A percentile compares a stretch with the other conserved stretches of the same genome.
These are phyloP conservation scores for Plasmodium fragile DNA, from an alignment of 169 alveolate genomes.

Conservation along the genomic window DNA sequence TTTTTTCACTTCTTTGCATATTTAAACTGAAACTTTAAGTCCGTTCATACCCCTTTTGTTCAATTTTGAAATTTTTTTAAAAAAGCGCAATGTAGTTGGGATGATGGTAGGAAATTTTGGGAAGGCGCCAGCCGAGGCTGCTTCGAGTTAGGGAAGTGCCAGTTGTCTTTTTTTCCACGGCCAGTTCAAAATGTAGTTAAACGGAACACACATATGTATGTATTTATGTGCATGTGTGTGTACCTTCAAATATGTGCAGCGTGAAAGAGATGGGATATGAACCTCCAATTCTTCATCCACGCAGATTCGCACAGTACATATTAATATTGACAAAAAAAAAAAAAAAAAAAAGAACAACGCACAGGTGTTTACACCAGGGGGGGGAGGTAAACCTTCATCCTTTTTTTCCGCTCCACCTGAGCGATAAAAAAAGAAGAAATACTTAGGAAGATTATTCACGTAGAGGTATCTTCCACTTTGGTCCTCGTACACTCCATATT, in stretches of 20 bases:
- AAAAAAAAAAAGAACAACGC: neutral
- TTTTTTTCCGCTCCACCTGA: neutral
- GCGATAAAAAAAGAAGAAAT: neutral
- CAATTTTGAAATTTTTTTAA: neutral
- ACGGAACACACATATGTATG: neutral
- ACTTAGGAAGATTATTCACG: neutral
- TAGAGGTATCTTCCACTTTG: neutral
- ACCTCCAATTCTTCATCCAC: neutral
- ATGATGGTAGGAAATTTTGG: neutral
- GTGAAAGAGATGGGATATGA: neutral
- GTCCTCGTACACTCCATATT: neutral
- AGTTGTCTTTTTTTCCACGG: neutral
- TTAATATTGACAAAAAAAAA: neutral
- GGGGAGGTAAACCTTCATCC: neutral
- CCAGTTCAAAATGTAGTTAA: neutral
- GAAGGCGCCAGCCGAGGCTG: neutral
- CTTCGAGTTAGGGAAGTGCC: neutral
- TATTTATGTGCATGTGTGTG: neutral
- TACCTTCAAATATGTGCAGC: neutral
- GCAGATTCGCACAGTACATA: neutral
- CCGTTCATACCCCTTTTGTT: neutral
- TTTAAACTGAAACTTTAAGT: neutral
- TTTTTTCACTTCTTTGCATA: neutral
- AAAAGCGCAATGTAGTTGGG: neutral
- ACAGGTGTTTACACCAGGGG: neutral